Evolutionary conservation across 2,329 filamentous ascomycete genomes (phyloP), one percentile per base, ranked within the genome.

Genomic region (Aureobasidium uvarum): DNA sequence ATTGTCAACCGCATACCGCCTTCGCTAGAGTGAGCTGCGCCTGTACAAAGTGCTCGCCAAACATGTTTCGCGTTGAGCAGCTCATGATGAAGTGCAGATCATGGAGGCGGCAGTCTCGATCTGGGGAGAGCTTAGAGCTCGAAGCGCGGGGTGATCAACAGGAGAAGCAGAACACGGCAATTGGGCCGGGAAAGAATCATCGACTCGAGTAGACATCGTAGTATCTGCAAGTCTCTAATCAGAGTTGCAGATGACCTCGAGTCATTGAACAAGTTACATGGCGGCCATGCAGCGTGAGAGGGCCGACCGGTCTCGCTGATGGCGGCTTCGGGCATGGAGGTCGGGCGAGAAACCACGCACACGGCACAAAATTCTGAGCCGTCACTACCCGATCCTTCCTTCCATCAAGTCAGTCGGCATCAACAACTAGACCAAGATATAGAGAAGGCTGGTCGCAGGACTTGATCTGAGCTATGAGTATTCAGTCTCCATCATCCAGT

Each of bases 71-170:
- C 45, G 23, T 16, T 25, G 18, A 23, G 25, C 16, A 16, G 14
- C 10, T 16, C 20, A 43, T 18, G 38, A 58, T n/a, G 39, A 43
- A 38, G 38, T 45, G 54, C 25, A 58, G 54, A 58, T 58, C 54
- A 31, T 43, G 54, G 39, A 58, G 33, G 54, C 54, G 54, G 54
- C 54, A 58, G 25, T 18, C 54, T 25, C 13, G 14, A 43, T 58
- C 52, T 56, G 36, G 52, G 38, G 38, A 28, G 54, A 31, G 39
- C 14, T 58, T 45, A 16, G 20, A 41, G 52, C 20, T 25, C 20
- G 13, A 43, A 20, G n/a, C 16, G 39, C 10, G 54, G 54, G 54
- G 54, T 20, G 16, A 45, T 58, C 39, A 58, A 25, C 54, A 18
- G 16, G 52, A 58, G 38, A 20, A 13, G 54, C 18, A 31, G 23